Conservation (phyloP, 2,329 filamentous ascomycete species). For the Trichoderma polysporum region DNA sequence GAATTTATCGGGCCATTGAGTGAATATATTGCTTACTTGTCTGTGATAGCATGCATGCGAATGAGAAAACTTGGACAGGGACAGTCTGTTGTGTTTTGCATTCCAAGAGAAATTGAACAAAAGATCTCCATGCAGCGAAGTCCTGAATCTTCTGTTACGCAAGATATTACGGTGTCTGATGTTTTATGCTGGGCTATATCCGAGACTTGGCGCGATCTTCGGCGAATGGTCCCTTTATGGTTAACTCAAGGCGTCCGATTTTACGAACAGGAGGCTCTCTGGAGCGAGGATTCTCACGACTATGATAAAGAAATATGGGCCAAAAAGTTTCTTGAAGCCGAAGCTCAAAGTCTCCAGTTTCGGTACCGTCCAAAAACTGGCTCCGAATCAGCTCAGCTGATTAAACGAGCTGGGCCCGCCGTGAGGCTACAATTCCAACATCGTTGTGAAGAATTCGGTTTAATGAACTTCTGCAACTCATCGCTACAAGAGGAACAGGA, state of each 20-base stretch:
- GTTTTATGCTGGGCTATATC: constrained; percentile 60
- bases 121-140: constrained; percentile 44
- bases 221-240: constrained; percentile 58
- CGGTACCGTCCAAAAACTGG: background rate
- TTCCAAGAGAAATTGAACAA: constrained; percentile 56
- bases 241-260: constrained; percentile 57
- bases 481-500: background rate
- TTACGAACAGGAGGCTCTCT: background rate
- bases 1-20: no score
- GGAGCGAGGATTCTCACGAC: background rate
- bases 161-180: constrained; percentile 48
- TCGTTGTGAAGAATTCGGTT: background rate
- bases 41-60: constrained; percentile 61
- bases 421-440: background rate
- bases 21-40: constrained; percentile 6
- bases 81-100: constrained; percentile 61
- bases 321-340: background rate
- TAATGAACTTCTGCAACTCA: background rate
- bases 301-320: background rate
- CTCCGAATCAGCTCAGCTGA: background rate
- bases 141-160: background rate
- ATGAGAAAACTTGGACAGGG: constrained; percentile 65
- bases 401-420: background rate
- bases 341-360: background rate
- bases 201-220: constrained; percentile 54